phyloP scores from a whole-genome alignment of 1,284 basidiomycete species.

The Ustilago crameri region DNA sequence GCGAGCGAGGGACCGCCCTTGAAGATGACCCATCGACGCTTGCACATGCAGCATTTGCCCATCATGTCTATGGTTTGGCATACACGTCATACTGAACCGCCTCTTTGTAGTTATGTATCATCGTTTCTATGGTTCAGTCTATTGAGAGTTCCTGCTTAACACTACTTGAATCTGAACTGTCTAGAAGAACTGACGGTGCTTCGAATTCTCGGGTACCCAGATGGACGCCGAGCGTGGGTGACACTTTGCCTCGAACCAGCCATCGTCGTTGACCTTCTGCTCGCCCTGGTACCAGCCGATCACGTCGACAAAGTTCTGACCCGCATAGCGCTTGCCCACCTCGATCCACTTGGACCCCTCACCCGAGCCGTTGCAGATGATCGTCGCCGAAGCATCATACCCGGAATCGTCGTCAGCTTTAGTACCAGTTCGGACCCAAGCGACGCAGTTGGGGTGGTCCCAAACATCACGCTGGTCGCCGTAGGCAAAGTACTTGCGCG shows the following conservation, averaged over 20 bases:
- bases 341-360: slow-evolving; percentile 56
- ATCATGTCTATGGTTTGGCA: no score
- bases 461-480: slow-evolving; percentile 70
- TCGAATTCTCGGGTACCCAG: slow-evolving; percentile 55
- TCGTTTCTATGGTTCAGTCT: not conserved
- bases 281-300: slow-evolving; percentile 55
- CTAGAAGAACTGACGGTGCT: slow-evolving; percentile 38
- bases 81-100: no score
- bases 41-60: no score
- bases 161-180: no score
- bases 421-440: slow-evolving; percentile 51
- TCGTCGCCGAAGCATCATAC: slow-evolving; percentile 55
- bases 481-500: slow-evolving; percentile 72
- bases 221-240: slow-evolving; percentile 41
- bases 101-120: no score
- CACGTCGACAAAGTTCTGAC: slow-evolving; percentile 54
- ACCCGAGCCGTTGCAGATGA: slow-evolving; percentile 52
- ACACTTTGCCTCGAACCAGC: slow-evolving; percentile 52
- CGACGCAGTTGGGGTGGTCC: slow-evolving; percentile 55
- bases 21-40: no score
- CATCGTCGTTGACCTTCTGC: slow-evolving; percentile 51
- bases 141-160: no score
- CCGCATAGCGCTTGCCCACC: slow-evolving; percentile 45
- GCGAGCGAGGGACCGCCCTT: no score
- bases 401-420: slow-evolving; percentile 27